Evolutionary conservation across 2,329 filamentous ascomycete genomes (phyloP).

Genomic region (Acephala macrosclerotiorum): DNA sequence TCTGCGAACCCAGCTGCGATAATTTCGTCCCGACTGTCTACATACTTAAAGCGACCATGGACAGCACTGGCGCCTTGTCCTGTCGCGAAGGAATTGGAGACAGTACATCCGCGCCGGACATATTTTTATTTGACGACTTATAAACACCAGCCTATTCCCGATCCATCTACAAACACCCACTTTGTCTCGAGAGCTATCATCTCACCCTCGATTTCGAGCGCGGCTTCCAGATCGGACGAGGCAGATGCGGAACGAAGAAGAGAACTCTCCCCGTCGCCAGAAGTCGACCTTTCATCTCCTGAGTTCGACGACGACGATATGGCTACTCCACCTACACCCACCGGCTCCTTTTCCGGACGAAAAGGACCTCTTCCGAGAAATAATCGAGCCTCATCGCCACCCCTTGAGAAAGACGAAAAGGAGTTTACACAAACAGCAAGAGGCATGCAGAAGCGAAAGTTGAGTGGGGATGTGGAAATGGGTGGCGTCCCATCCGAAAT

Average conservation of each 20-base stretch:
- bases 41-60: constrained; percentile 89
- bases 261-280: constrained; percentile 87
- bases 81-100: constrained; percentile 89
- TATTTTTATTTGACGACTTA: constrained; percentile 97
- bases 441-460: constrained; percentile 71
- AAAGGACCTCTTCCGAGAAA: constrained; percentile 59
- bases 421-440: constrained; percentile 97
- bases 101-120: constrained; percentile 90
- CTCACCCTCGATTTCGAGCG: constrained; percentile 83
- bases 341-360: constrained; percentile 65
- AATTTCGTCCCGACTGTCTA: constrained; percentile 88
- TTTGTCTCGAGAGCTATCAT: constrained; percentile 68
- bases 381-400: constrained; percentile 81
- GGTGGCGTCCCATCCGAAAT: constrained; percentile 51
- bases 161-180: constrained; percentile 56
- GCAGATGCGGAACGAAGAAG: constrained; percentile 69
- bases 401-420: constrained; percentile 91
- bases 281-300: constrained; percentile 87
- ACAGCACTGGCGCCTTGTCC: constrained; percentile 82
- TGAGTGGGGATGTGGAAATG: constrained; percentile 62
- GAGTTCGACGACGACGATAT: constrained; percentile 82
- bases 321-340: constrained; percentile 66
- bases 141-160: constrained; percentile 81
- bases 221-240: constrained; percentile 74
- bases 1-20: constrained; percentile 96